Conservation (phyloP, 352 stramenopile species). For the Halophytophthora batemanensis region DNA sequence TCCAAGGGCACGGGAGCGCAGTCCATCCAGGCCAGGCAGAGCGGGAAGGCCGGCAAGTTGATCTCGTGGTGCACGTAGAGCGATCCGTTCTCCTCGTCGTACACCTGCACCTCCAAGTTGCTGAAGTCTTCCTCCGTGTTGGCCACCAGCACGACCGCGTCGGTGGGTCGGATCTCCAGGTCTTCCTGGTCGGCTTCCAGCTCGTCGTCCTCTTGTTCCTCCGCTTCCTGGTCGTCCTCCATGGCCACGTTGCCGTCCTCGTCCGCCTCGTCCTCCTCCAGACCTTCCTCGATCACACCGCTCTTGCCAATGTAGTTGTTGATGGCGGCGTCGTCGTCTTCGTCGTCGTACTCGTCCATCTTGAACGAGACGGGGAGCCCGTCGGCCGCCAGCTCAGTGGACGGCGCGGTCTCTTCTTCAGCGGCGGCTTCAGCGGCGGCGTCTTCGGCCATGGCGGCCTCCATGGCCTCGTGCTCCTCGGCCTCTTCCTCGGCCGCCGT, state of each 20-base stretch:
- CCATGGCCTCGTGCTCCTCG: constrained; percentile 57
- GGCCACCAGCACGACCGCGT: constrained; percentile 95
- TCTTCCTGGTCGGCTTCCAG: constrained; percentile 88
- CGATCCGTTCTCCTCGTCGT: constrained; percentile 95
- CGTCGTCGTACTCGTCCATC: constrained; percentile 89
- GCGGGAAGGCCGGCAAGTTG: constrained; percentile 96
- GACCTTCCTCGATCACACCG: constrained; percentile 32
- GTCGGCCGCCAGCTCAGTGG: constrained; percentile 34
- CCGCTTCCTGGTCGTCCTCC: constrained; percentile 51
- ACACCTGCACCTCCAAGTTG: constrained; percentile 98
- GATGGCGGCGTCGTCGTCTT: constrained; percentile 80
- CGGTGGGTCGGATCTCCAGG: constrained; percentile 90
- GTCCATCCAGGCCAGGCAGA: constrained; percentile 97
- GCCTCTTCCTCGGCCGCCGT: constrained; percentile 67
- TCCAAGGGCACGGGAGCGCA: constrained; percentile 70
- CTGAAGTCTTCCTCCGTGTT: constrained; percentile 99
- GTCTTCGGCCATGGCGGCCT: constrained; percentile 47
- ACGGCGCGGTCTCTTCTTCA: constrained; percentile 15
- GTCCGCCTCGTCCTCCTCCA: constrained; percentile 24
- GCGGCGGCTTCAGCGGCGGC: constrained; percentile 35
- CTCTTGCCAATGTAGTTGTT: constrained; percentile 66
- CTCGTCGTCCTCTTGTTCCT: constrained; percentile 70
- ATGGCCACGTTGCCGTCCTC: constrained; percentile 53
- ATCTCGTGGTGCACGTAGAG: constrained; percentile 99
- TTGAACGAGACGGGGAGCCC: constrained; percentile 70